phyloP scores from a whole-genome alignment of 192 early-diverging fungal species.

The Podila clonocystis region DNA sequence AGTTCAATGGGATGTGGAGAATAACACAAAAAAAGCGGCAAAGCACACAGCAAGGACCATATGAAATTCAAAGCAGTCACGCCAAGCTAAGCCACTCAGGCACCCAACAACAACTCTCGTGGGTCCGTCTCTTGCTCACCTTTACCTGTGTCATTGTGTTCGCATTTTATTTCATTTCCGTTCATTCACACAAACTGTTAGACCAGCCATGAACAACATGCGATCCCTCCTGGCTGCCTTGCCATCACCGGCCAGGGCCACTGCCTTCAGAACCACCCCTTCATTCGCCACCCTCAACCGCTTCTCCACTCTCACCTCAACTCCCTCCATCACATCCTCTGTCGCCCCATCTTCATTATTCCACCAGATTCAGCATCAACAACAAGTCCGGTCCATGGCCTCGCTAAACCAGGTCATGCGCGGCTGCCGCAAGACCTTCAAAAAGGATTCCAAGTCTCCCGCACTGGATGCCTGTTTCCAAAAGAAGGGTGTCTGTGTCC shows the following conservation, averaged over 20 bases:
- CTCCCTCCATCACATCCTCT: conserved; percentile 18
- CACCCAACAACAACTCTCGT: conserved; percentile 24
- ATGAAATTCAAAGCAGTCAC: background rate
- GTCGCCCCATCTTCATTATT: conserved; percentile 2
- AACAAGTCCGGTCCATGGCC: conserved; percentile 68
- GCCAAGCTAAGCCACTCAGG: background rate
- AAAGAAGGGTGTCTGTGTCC: conserved; percentile 93
- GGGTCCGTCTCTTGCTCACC: too few relatives aligned
- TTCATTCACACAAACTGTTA: background rate
- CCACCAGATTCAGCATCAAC: conserved; percentile 3
- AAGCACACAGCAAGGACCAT: background rate
- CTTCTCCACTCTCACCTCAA: conserved; percentile 10
- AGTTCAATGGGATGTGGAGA: background rate
- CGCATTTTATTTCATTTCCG: too few relatives aligned
- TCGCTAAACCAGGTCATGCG: conserved; percentile 96
- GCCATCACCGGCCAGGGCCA: conserved; percentile 22
- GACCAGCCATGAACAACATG: conserved; percentile 39
- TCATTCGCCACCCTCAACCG: conserved; percentile 2
- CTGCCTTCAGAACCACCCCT: conserved; percentile 19
- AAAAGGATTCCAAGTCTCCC: conserved; percentile 76
- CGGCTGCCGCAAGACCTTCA: conserved; percentile 77
- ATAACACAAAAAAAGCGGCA: background rate
- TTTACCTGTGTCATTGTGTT: too few relatives aligned
- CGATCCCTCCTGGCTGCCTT: conserved; percentile 46
- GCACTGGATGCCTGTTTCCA: conserved; percentile 89